phyloP scores from a whole-genome alignment of 768 basidiomycete species.

The Pleurotus djamor region DNA sequence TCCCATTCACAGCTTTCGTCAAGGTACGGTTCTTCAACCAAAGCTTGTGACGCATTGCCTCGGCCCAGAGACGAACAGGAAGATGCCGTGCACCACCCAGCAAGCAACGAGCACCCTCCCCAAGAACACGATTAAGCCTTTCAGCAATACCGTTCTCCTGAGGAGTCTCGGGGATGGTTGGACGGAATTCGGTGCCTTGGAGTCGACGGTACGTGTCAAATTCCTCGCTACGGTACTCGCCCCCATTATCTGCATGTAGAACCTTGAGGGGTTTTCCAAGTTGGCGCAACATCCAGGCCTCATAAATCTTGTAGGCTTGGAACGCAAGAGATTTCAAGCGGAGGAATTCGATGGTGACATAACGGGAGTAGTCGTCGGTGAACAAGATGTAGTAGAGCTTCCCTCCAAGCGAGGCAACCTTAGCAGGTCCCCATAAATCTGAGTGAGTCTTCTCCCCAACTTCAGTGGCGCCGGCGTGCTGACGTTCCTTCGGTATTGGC shows the following conservation, averaged over 20 bases:
- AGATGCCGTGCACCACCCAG: constrained; percentile 13
- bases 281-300: neutral
- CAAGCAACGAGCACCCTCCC: constrained; percentile 17
- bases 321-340: neutral
- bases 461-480: neutral
- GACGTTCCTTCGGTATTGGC: neutral
- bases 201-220: neutral
- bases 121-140: constrained; percentile 20
- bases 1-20: constrained; percentile 10
- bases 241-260: neutral
- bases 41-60: constrained; percentile 16
- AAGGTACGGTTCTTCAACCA: constrained; percentile 20
- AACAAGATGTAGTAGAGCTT: constrained; percentile 14
- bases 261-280: neutral
- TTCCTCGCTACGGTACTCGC: constrained; percentile 13
- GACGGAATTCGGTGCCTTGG: constrained; percentile 16
- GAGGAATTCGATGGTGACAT: neutral
- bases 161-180: constrained; percentile 22
- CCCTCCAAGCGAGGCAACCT: constrained; percentile 8
- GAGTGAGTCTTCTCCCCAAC: constrained; percentile 22
- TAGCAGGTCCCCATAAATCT: constrained; percentile 23
- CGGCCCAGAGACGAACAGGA: constrained; percentile 21
- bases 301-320: neutral
- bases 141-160: constrained; percentile 28
- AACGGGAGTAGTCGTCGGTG: constrained; percentile 11